Conservation (phyloP, 768 basidiomycete genomes). For the Suillus spraguei region DNA sequence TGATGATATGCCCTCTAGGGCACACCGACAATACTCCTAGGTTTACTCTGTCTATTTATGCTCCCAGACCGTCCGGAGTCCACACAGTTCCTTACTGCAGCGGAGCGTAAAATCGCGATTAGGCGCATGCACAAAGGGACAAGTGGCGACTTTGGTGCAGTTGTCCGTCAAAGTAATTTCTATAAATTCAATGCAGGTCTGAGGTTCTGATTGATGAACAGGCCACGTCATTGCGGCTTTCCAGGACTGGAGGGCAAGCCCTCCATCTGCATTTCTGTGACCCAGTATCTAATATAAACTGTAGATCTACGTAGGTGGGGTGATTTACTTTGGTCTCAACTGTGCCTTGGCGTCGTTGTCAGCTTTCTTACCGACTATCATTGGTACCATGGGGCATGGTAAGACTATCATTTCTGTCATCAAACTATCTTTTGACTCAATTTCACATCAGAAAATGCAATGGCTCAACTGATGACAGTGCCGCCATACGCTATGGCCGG, state of each 20-base stretch:
- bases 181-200: neutral
- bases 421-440: neutral
- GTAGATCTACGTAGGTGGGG: conserved; percentile 47
- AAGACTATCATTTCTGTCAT: conserved; percentile 13
- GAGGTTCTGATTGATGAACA: conserved; percentile 19
- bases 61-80: conserved; percentile 37
- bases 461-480: conserved; percentile 53
- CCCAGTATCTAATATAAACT: conserved; percentile 13
- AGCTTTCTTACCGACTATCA: conserved; percentile 59
- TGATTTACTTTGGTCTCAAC: conserved; percentile 51
- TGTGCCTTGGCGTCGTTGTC: conserved; percentile 51
- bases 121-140: conserved; percentile 43
- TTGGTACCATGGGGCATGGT: conserved; percentile 52
- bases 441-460: conserved; percentile 35
- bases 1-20: conserved; percentile 44
- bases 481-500: conserved; percentile 53
- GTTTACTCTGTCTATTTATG: conserved; percentile 30
- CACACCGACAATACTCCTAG: conserved; percentile 44
- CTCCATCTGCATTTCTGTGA: neutral
- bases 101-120: conserved; percentile 35
- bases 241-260: conserved; percentile 45
- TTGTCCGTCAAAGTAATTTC: conserved; percentile 40
- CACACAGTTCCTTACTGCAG: conserved; percentile 33
- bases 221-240: conserved; percentile 47
- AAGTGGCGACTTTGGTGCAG: conserved; percentile 43